A percentile compares a stretch with the other conserved stretches of the same genome.
Conservation (phyloP, 805 yeast species). For the Blastobotrys mokoenaii region DNA sequence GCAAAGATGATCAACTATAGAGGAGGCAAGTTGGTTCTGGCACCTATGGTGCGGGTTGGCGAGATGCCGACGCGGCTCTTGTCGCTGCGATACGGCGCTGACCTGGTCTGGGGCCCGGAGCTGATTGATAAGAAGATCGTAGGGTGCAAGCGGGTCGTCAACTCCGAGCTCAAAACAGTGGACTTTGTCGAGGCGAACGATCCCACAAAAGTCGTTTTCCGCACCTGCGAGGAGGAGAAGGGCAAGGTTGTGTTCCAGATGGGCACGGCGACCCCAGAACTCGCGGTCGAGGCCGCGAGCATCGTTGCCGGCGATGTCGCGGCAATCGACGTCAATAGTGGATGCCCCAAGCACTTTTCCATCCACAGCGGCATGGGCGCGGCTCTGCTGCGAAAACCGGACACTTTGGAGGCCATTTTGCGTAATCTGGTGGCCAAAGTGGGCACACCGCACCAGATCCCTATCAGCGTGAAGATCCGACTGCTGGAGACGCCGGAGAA, state of each 20-base stretch:
- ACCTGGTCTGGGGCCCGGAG: slow-evolving; percentile 95
- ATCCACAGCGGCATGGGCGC: slow-evolving; percentile 98
- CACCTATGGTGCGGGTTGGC: slow-evolving; percentile 91
- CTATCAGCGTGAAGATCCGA: slow-evolving; percentile 87
- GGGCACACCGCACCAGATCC: slow-evolving; percentile 66
- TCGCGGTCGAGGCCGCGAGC: slow-evolving; percentile 84
- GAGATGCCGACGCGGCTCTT: slow-evolving; percentile 84
- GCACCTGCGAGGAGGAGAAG: slow-evolving; percentile 58
- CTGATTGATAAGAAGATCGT: slow-evolving; percentile 79
- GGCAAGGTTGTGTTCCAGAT: slow-evolving; percentile 74
- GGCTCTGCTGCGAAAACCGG: slow-evolving; percentile 78
- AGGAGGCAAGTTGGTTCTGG: slow-evolving; percentile 75
- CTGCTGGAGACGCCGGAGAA: slow-evolving; percentile 48
- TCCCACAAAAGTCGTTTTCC: slow-evolving; percentile 54
- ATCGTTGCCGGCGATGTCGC: slow-evolving; percentile 78
- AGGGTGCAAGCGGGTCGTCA: slow-evolving; percentile 56
- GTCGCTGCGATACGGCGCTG: slow-evolving; percentile 80
- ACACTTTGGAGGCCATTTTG: slow-evolving; percentile 61
- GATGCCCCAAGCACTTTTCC: slow-evolving; percentile 95
- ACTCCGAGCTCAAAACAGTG: slow-evolving; percentile 32
- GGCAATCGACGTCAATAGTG: slow-evolving; percentile 90
- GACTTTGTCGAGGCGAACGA: slow-evolving; percentile 29
- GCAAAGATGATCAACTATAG: slow-evolving; percentile 51
- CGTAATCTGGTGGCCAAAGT: slow-evolving; percentile 63
- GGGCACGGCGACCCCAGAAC: slow-evolving; percentile 75